Evolutionary conservation across 2,329 filamentous ascomycete species (phyloP), one percentile per base, ranked within the genome.

Genomic region (Gliomastix tumulicola): DNA sequence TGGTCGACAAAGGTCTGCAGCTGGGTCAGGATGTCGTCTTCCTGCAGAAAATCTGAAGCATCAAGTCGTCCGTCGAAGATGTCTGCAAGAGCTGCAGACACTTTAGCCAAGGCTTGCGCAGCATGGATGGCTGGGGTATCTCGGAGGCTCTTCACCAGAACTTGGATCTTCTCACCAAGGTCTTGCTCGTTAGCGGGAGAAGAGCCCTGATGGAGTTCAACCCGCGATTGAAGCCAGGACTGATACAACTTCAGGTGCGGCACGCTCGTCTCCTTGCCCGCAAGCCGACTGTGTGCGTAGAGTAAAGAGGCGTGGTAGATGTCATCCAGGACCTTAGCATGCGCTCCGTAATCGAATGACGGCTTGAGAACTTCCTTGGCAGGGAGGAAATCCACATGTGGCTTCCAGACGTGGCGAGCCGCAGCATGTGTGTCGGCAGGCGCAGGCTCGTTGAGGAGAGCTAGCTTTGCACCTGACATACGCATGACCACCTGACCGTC

Each of bases 31-130:
- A 55, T 37, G 21, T 53, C 50, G 17, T 47, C 54, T 12, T 49
- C 44, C 38, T 55, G 49, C 7, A 62, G 48, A 2, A 59, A 28
- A 10, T 61, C 51, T 4, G 57, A 42, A 5, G 49, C 44, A 21
- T 57, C 47, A 3, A 32, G 35, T 18, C 43, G 18, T 7, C 53
- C 55, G 2, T 34, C 43, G 17, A 55, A 48, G 12, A 57, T 44
- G 16, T 44, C 21, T 13, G 15, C 41, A 15, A 39, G 17, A 9
- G 25, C 33, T 30, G 13, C 41, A 13, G 37, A 49, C 22, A 41
- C n/a, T 30, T 44, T 28, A 7, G 25, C 10, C 25, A 28, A 5
- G 10, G 25, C 25, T 28, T 28, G 25, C n/a, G 25, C 25, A 9
- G 25, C 25, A 28, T 4, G 17, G 10, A 28, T 28, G 11, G 25